Base-by-base conservation (phyloP, 2,329 filamentous ascomycete species). In the Fusarium floridanum region DNA sequence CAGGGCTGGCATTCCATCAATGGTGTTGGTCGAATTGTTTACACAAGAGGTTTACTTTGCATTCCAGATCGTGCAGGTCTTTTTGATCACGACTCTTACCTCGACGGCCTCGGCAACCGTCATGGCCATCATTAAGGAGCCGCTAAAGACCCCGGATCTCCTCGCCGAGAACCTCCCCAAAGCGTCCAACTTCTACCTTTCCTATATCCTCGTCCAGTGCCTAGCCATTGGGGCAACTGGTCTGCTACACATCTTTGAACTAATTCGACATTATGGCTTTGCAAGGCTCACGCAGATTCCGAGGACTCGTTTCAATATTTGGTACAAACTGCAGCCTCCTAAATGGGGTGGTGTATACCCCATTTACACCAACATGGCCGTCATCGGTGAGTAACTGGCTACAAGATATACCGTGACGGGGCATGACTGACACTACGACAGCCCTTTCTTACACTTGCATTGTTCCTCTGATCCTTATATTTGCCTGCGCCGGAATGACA, bases 151-250 rank as follows among this genome's bases (percentile, higher is more conserved):
- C 7, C 90, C 94, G 0, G 84, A 81, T 0, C 83, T 97, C 41
- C 87, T 98, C 5, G 92, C 95, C 1, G 79, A 87, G 17, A 93
- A 94, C 68, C 87, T 99, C 7, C 97, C 97, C 20, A 92, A 90
- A 66, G 92, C 95, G 0, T 95, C 95, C 70, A 98, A 97, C 84
- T 97, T 98, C 81, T 99, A 98, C 83, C 92, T 98, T 24, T 94
- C 84, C 0, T 99, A 98, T 84, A 97, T 99, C 75, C 91, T 98
- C 36, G 90, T 99, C 4, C 97, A 98, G 82, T 97, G 96, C 37
- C 83, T 98, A 67, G 92, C 92, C 2, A 91, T 96, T 71, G 93
- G 95, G 4, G 89, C 94, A 0, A 90, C 92, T 55, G 89, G 93
- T 1, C 83, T 98, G 6, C 87, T 97, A 4, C 94, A 97, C 76